phyloP scores from a whole-genome alignment of 2,329 filamentous ascomycete genomes.

The Escovopsis weberi region DNA sequence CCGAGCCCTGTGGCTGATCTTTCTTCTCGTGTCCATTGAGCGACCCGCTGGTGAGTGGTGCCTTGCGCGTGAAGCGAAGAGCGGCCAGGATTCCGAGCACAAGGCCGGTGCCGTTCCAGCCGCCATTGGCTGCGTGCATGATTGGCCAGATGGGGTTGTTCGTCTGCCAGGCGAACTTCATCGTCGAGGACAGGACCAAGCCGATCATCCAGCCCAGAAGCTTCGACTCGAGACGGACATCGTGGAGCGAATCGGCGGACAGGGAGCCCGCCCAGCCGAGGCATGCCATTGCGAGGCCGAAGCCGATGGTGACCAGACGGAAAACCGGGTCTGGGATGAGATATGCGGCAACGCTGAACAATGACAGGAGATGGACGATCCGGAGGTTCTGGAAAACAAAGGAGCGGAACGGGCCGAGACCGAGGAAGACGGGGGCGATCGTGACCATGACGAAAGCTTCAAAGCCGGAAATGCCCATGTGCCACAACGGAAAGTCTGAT shows the following conservation, averaged over 20 bases:
- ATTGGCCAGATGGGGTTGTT: constrained; percentile 97
- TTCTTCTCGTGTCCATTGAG: constrained; percentile 12
- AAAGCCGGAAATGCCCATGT: constrained; percentile 97
- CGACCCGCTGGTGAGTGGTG: constrained; percentile 31
- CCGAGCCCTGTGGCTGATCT: constrained; percentile 43
- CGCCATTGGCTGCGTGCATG: constrained; percentile 78
- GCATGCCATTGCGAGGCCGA: constrained; percentile 67
- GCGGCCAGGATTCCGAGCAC: constrained; percentile 61
- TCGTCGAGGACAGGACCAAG: constrained; percentile 68
- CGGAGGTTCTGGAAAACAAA: constrained; percentile 55
- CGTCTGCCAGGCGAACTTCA: constrained; percentile 85
- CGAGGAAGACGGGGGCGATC: constrained; percentile 66
- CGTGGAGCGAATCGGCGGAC: constrained; percentile 61
- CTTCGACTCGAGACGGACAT: constrained; percentile 63
- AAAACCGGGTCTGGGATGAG: constrained; percentile 55
- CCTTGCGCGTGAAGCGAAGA: constrained; percentile 57
- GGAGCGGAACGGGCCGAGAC: constrained; percentile 52
- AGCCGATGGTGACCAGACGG: constrained; percentile 68
- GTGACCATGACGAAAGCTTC: constrained; percentile 80
- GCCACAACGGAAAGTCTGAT: constrained; percentile 85
- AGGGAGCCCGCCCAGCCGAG: constrained; percentile 75
- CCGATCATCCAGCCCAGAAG: constrained; percentile 71
- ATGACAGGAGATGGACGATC: constrained; percentile 59
- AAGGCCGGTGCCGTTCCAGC: constrained; percentile 78
- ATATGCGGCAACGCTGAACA: constrained; percentile 68